Percentiles rank a stretch among this genome's conserved stretches.
Evolutionary conservation across 2,329 filamentous ascomycete species (phyloP).

Genomic region (Elsinoe perseae): DNA sequence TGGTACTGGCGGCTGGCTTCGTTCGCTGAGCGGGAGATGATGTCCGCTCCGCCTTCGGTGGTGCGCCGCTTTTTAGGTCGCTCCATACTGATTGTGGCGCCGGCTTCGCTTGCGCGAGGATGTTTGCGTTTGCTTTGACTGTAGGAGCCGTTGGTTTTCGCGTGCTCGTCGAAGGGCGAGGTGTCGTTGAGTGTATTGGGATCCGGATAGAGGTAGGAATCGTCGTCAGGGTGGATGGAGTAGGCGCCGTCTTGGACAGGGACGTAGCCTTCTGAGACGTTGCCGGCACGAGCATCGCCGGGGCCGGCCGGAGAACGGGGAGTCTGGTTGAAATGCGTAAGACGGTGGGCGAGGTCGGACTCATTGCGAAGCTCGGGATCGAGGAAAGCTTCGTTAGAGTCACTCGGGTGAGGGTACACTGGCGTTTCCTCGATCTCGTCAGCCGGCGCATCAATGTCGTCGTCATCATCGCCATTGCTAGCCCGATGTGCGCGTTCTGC

Average conservation of each 20-base stretch:
- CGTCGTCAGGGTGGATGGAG: constrained; percentile 24
- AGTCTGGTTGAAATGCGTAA: constrained; percentile 27
- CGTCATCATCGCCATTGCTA: constrained; percentile 40
- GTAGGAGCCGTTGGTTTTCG: constrained; percentile 20
- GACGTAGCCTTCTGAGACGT: constrained; percentile 27
- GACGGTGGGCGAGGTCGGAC: constrained; percentile 23
- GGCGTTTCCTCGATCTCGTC: constrained; percentile 35
- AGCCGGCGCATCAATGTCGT: constrained; percentile 23
- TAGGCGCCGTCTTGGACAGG: constrained; percentile 24
- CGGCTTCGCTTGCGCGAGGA: constrained; percentile 19
- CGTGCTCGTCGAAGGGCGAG: constrained; percentile 22
- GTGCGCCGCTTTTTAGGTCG: constrained; percentile 30
- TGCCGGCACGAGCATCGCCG: constrained; percentile 21
- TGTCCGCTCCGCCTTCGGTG: constrained; percentile 24
- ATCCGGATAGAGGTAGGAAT: constrained; percentile 22
- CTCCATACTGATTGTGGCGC: constrained; percentile 33
- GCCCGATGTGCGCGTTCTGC: constrained; percentile 42
- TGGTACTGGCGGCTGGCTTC: constrained; percentile 41
- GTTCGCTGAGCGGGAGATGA: constrained; percentile 31
- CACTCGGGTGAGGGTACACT: constrained; percentile 28
- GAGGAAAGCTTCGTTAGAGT: constrained; percentile 27
- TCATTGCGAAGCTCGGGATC: constrained; percentile 22
- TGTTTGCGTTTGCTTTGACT: constrained; percentile 22
- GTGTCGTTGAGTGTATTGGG: constrained; percentile 20
- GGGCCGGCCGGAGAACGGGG: constrained; percentile 26